Percentiles rank a stretch among this genome's conserved stretches.
phyloP scores from a whole-genome alignment of 495 filamentous ascomycete genomes.

The Annulohypoxylon nitens region DNA sequence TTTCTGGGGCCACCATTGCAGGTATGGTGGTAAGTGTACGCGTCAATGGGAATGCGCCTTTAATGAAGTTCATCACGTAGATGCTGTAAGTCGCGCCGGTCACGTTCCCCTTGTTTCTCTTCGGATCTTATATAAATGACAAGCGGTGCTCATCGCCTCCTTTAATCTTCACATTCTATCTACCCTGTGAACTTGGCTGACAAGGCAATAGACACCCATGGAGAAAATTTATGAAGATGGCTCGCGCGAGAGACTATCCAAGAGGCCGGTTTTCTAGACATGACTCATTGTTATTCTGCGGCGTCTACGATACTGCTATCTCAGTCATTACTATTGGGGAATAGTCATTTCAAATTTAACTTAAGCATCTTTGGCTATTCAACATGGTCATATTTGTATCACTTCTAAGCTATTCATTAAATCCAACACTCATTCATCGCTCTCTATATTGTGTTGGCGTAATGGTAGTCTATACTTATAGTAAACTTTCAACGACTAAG shows the following conservation, averaged over 20 bases:
- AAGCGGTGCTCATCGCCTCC: no score
- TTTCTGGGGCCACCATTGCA: constrained; percentile 54
- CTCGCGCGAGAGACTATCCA: constrained; percentile 20
- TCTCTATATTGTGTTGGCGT: neutral
- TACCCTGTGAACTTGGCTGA: constrained; percentile 7
- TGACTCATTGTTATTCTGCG: no score
- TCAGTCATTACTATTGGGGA: neutral
- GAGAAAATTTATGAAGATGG: constrained; percentile 40
- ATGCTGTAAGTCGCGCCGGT: constrained; percentile 49
- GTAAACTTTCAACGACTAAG: no score
- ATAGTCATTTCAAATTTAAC: neutral
- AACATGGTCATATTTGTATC: neutral
- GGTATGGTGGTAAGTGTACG: constrained; percentile 41
- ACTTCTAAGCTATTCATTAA: neutral
- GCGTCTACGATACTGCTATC: neutral
- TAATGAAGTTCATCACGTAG: constrained; percentile 48
- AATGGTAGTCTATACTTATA: no score
- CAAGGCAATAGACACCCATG: constrained; percentile 19
- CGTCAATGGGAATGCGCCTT: constrained; percentile 49
- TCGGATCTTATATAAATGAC: no score
- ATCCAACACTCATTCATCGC: no score
- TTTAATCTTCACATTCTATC: neutral
- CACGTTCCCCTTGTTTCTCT: neutral
- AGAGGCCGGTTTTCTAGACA: neutral
- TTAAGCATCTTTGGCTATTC: neutral